Base-by-base conservation (phyloP, 805 yeast species). In the Debaryomyces prosopidis region DNA sequence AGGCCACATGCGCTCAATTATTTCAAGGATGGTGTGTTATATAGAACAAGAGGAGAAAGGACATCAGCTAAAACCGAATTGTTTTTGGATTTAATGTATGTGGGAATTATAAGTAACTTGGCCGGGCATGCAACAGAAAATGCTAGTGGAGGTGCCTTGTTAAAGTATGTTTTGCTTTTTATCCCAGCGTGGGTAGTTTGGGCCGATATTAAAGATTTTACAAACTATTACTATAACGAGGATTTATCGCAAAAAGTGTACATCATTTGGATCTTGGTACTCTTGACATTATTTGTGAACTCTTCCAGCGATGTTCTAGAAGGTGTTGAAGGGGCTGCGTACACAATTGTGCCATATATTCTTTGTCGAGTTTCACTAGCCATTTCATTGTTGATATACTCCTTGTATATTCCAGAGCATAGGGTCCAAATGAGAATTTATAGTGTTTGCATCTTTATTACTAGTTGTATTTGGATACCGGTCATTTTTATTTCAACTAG, bases 171-270 rank as follows among this genome's bases (percentile, higher is more conserved):
- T 5, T 53, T 82, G 35, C 57, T 80, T 2, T 82, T 81, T 45
- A 41, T 77, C 15, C 86, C 85, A 0, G 74, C 81, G n/a, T 84
- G 81, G 79, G 75, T 73, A 16, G 77, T 82, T 17, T 83, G 88
- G 87, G 60, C 73, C n/a, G 87, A 82, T 53, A 66, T 82, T 46
- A 79, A 80, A 54, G 86, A 81, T 46, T 73, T 82, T 53, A 79
- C 81, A 73, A 81, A 83, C 60, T 81, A 80, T 55, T 82, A 80
- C 61, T 83, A 76, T 57, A 79, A 68, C 46, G 84, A 81, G 52
- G 87, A 84, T 59, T 59, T 82, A 40, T 55, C 78, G 3, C 88
- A 84, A 55, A 73, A 75, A 44, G 7, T 66, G 0, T 78, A 74
- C 55, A 71, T 82, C 14, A 49, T 81, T 15, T 80, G 85, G 85